Evolutionary conservation across 2,329 filamentous ascomycete species (phyloP), one percentile per base, ranked within the genome.

Genomic region (Pezicula rhizophila): DNA sequence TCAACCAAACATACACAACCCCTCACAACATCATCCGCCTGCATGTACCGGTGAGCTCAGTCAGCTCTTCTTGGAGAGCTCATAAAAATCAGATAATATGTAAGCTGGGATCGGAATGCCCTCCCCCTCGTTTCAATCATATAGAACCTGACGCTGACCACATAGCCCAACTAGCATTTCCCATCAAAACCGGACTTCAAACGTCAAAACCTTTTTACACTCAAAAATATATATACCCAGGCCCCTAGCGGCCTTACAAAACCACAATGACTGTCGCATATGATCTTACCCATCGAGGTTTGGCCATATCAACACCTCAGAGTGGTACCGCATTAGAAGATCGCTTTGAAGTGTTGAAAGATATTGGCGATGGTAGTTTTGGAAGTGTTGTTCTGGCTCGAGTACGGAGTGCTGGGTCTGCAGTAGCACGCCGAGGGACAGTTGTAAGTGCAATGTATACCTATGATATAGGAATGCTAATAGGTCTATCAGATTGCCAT

Each of bases 341-440:
- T 66, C 84, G 91, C 60, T 99, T 96, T 66, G 92, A 99, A 70
- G 84, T 99, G 48, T 74, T 99, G 66, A 99, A 97, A 71, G 93
- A 99, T 64, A 95, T 99, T 66, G 93, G 93, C 44, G 93, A 99
- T 81, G 93, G 93, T 59, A 97, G 93, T 73, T 99, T 99, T 67
- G 93, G 93, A 51, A 97, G 90, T 65, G 93, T 99, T 56, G 87
- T 88, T 51, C 78, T 99, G 54, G 93, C 92, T 59, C 83, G 93
- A 68, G 91, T 96, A 57, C 84, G 93, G 64, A 90, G 87, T 58
- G 92, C 91, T 55, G 93, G 93, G 64, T 85, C 91, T 60, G 87
- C 83, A 66, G 81, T 96, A 56, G 92, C 92, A 62, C 86, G 90
- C 59, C 80, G 91, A 67, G 92, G 92, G 59, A 96, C 91, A 50